Percentiles rank a stretch among this genome's conserved stretches.
Conservation (phyloP, 1,284 basidiomycete genomes). For the Trametes pubescens region DNA sequence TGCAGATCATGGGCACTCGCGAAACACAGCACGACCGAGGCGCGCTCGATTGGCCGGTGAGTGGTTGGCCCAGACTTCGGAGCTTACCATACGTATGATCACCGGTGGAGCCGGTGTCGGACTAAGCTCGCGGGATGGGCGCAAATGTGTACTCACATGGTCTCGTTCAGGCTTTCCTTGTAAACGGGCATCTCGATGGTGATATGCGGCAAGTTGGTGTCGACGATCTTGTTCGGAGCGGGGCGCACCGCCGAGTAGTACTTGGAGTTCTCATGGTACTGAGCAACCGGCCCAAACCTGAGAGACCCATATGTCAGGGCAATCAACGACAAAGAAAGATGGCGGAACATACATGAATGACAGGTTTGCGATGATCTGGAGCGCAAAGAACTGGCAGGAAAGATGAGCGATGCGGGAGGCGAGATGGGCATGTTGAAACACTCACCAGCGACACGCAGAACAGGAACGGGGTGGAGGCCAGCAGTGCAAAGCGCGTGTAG, state of each 20-base stretch:
- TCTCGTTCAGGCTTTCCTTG: slow-evolving; percentile 75
- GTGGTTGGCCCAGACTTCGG: neutral
- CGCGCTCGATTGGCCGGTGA: neutral
- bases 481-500: slow-evolving; percentile 69
- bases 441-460: slow-evolving; percentile 77
- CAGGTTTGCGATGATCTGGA: slow-evolving; percentile 68
- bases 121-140: too few relatives aligned
- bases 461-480: slow-evolving; percentile 71
- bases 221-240: slow-evolving; percentile 64
- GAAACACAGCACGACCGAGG: neutral
- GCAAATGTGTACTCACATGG: slow-evolving; percentile 60
- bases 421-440: neutral
- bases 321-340: neutral
- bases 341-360: slow-evolving; percentile 59
- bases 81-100: slow-evolving; percentile 2
- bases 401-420: neutral
- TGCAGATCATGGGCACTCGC: neutral
- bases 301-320: slow-evolving; percentile 16
- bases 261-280: slow-evolving; percentile 76
- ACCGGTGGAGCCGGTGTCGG: neutral
- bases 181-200: slow-evolving; percentile 85
- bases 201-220: slow-evolving; percentile 71
- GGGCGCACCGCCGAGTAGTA: slow-evolving; percentile 75
- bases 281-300: slow-evolving; percentile 76
- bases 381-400: slow-evolving; percentile 62